Evolutionary conservation across 306 rosid genomes (phyloP), one percentile per base, ranked within the genome.

Genomic region (Glycyrrhiza uralensis): DNA sequence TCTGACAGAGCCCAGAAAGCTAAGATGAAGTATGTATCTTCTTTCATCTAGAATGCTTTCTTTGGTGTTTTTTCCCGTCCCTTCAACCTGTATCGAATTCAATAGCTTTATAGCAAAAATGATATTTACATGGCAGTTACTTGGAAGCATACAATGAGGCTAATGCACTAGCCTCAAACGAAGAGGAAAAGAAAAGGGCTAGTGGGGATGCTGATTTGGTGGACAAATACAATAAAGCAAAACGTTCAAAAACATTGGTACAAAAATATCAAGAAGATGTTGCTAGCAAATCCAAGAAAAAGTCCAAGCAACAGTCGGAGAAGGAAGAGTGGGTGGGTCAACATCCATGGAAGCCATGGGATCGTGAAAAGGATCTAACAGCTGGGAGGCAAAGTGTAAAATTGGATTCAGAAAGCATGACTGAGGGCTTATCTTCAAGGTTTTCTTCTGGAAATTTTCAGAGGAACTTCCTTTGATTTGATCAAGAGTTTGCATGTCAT

Each of bases 261-360:
- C 80, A 94, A 39, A 91, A 89, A 79, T 77, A 91, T 80, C 87
- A 82, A 52, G 98, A 87, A 68, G 88, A 79, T 61, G 44, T 51
- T 60, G 42, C 75, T 28, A 54, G 84, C 81, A 80, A 69, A 30
- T 79, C 87, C 3, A 94, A 91, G 91, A 87, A 85, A 76, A 94
- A 86, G 71, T 75, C 88, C 1, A 86, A 81, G 81, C 85, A 76
- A 76, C 79, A 59, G 65, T 24, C 56, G 12, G 86, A 75, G 60
- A 87, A 85, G 65, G 92, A 89, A 68, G 91, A 91, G 0, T 91
- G 98, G 96, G 85, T 69, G 66, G 95, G 93, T 74, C 84, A 89
- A 66, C 99, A 94, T 85, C 99, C 96, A 17, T 91, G 99, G 96
- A 94, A 91, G 81, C 99, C 97, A 74, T 91, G 92, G 92, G 97